These are phyloP conservation scores for Hypomyces rosellus DNA, from an alignment of 2,329 filamentous ascomycete species.

Conservation along the genomic window DNA sequence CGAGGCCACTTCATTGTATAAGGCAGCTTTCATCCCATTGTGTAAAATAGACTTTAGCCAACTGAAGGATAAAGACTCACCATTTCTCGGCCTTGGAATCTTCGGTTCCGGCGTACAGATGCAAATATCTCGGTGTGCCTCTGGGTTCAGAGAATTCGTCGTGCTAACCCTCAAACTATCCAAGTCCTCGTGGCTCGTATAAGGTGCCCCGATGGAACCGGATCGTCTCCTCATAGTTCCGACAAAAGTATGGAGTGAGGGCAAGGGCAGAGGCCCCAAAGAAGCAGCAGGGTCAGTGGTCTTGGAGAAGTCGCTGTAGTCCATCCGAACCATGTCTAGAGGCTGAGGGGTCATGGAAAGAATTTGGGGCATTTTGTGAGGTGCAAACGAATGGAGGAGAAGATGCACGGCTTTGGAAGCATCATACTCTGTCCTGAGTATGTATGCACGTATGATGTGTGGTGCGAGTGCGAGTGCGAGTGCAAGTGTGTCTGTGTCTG, in stretches of 20 bases:
- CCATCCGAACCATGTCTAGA: constrained; percentile 19
- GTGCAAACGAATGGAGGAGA: neutral
- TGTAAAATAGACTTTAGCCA: neutral
- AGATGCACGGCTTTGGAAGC: neutral
- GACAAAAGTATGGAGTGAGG: neutral
- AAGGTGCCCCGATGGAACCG: constrained; percentile 39
- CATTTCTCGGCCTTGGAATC: constrained; percentile 53
- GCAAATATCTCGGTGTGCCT: constrained; percentile 41
- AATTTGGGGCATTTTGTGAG: constrained; percentile 19
- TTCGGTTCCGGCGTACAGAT: constrained; percentile 52
- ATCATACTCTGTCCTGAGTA: neutral
- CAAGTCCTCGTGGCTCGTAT: constrained; percentile 33
- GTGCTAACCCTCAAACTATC: constrained; percentile 24
- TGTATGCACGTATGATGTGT: neutral
- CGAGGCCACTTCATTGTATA: no score
- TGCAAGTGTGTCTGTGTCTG: neutral
- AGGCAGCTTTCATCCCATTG: no score
- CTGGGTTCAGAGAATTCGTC: constrained; percentile 22
- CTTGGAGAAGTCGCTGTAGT: constrained; percentile 17
- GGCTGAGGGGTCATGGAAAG: constrained; percentile 18
- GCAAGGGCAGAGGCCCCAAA: neutral
- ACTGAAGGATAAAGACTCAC: constrained; percentile 33
- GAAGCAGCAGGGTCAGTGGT: neutral
- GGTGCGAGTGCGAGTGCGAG: neutral
- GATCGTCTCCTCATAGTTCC: constrained; percentile 35